phyloP scores from a whole-genome alignment of 2,329 filamentous ascomycete species.

The Acrodontium crateriforme region DNA sequence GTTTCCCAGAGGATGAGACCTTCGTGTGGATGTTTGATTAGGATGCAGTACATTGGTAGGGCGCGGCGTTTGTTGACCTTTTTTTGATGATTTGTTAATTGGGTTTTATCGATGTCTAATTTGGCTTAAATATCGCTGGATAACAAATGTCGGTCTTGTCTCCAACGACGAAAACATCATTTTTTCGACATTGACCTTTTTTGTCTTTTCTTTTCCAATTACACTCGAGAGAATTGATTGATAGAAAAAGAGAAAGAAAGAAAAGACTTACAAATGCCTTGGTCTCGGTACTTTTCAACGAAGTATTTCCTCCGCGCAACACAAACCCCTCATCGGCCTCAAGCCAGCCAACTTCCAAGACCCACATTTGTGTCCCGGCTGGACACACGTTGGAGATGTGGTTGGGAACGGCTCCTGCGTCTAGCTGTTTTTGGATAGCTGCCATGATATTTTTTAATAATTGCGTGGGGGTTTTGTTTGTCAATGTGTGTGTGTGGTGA shows the following conservation, averaged over 20 bases:
- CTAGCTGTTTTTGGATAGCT: constrained; percentile 17
- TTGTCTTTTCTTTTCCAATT: no score
- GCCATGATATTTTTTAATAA: no score
- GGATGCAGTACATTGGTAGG: constrained; percentile 27
- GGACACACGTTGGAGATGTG: constrained; percentile 26
- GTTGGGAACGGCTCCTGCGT: constrained; percentile 19
- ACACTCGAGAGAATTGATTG: no score
- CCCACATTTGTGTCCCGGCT: constrained; percentile 33
- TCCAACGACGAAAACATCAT: no score
- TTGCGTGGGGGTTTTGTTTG: no score
- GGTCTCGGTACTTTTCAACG: constrained; percentile 21
- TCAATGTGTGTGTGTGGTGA: no score
- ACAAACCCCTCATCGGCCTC: constrained; percentile 36
- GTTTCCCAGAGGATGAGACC: constrained; percentile 35
- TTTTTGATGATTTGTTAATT: no score
- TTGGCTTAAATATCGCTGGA: no score
- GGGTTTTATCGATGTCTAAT: no score
- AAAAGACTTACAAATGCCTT: constrained; percentile 23
- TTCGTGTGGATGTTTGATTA: constrained; percentile 32
- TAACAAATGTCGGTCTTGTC: no score
- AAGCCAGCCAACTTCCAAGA: constrained; percentile 31
- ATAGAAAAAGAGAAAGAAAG: no score
- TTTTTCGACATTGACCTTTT: no score
- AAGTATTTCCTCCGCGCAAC: constrained; percentile 28
- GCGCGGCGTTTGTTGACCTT: constrained; percentile 30